Percentiles rank a stretch among this genome's conserved stretches.
These are phyloP conservation scores for Claviceps maximensis DNA, from an alignment of 2,329 filamentous ascomycete species.

Conservation along the genomic window DNA sequence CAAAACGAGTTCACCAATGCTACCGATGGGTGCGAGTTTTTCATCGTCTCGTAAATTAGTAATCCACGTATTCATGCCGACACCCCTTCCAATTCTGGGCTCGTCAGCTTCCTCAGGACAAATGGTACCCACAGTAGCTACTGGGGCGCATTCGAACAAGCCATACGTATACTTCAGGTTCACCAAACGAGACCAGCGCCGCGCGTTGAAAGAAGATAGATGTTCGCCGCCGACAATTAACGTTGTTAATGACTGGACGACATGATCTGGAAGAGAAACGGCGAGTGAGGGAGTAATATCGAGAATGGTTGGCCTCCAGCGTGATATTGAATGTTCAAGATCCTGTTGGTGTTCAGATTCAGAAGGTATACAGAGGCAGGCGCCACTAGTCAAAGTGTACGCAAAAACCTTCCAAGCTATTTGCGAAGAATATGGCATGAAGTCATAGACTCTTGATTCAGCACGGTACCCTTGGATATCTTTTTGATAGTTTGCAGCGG, in stretches of 20 bases:
- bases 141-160: neutral
- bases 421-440: constrained; percentile 1
- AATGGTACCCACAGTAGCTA: neutral
- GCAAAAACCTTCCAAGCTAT: neutral
- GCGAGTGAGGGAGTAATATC: neutral
- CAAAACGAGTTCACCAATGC: constrained; percentile 15
- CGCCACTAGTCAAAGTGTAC: neutral
- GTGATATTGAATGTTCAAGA: neutral
- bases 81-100: constrained; percentile 5
- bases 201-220: neutral
- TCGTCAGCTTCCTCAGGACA: constrained; percentile 1
- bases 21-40: constrained; percentile 10
- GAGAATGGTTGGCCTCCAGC: neutral
- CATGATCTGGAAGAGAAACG: neutral
- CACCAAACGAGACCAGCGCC: neutral
- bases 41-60: constrained; percentile 9
- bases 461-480: constrained; percentile 1
- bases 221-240: neutral
- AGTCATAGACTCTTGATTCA: constrained; percentile 6
- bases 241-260: neutral
- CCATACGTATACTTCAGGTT: constrained; percentile 1
- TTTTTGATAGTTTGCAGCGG: constrained; percentile 2
- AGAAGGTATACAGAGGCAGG: constrained; percentile 1
- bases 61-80: constrained; percentile 11
- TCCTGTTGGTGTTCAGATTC: neutral